Evolutionary conservation across 495 filamentous ascomycete species (phyloP).

Genomic region (Penicillium pancosmium): DNA sequence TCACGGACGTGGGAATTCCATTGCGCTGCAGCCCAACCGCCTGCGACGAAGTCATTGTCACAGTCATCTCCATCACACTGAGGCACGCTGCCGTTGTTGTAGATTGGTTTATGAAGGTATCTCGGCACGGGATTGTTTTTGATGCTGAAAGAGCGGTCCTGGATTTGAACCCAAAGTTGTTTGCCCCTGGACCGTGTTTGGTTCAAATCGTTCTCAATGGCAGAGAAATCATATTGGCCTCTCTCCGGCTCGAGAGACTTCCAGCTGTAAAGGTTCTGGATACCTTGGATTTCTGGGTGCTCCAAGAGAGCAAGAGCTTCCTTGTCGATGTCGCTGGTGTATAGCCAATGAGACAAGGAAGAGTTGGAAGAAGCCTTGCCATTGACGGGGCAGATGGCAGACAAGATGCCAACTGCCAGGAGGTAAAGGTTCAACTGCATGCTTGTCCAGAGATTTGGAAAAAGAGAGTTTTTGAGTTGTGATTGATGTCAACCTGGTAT

Average conservation of each 20-base stretch:
- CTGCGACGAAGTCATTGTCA: constrained; percentile 4
- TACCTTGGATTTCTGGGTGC: constrained; percentile 5
- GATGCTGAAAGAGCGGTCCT: background rate
- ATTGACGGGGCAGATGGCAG: background rate
- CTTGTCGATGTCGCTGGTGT: constrained; percentile 8
- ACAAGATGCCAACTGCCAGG: background rate
- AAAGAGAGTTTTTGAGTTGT: no score
- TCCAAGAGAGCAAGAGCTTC: constrained; percentile 6
- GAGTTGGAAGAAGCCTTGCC: background rate
- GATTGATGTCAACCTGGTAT: no score
- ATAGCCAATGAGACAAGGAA: constrained; percentile 5
- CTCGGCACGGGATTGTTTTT: constrained; percentile 2
- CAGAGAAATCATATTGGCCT: constrained; percentile 10
- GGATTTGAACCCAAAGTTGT: constrained; percentile 8
- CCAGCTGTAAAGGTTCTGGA: constrained; percentile 10
- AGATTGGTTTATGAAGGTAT: constrained; percentile 4
- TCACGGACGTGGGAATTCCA: constrained; percentile 8
- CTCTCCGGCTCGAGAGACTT: constrained; percentile 6
- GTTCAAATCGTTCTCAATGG: constrained; percentile 6
- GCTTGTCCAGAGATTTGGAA: no score
- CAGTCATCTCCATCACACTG: constrained; percentile 10
- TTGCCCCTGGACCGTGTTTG: constrained; percentile 5
- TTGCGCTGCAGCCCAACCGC: constrained; percentile 7
- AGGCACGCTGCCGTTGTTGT: constrained; percentile 10
- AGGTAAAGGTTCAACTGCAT: no score